Base-by-base conservation (phyloP, 345 rosid genomes). In the Laguncularia racemosa region DNA sequence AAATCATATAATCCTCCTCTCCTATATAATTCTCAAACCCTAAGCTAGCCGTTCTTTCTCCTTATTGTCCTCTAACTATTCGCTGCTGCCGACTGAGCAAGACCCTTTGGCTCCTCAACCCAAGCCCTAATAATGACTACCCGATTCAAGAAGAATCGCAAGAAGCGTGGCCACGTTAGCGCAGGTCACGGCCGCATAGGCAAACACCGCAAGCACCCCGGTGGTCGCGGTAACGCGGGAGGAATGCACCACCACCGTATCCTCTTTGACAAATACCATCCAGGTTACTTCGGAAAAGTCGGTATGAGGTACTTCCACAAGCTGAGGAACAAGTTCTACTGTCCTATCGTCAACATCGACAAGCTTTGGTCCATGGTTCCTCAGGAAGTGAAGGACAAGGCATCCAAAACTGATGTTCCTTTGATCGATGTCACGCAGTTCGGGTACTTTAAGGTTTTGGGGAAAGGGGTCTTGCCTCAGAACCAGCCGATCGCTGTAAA, bases 171-270 rank as follows among this genome's bases (percentile, higher is more conserved):
- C 18, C 96, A 88, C 71, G 93, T 88, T 20, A 85, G 92, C 55
- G 96, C 96, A 16, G 93, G 93, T 0, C 93, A 88, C 12, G 93
- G 96, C 0, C 93, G 93, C 64, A 73, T 88, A 47, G 93, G 96
- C 1, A 88, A 88, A 70, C 96, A 88, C 70, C 65, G 93, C 13
- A 88, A 88, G 78, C 93, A 88, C 52, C 96, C 93, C 0, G 96
- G 96, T 57, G 96, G 96, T 53, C 84, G 96, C 2, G 93, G 96
- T 57, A 88, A 88, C 73, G 93, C 93, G 7, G 93, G 96, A 59
- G 93, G 96, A 44, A 76, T 85, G 96, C 93, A 88, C 74, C 96
- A 85, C 79, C 96, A 88, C 81, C 53, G 93, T 65, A 88, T 88
- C 79, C 88, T 88, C 59, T 85, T 88, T 75, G 93, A 85, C 84